phyloP scores from a whole-genome alignment of 345 rosid species.

The Populus simonii region DNA sequence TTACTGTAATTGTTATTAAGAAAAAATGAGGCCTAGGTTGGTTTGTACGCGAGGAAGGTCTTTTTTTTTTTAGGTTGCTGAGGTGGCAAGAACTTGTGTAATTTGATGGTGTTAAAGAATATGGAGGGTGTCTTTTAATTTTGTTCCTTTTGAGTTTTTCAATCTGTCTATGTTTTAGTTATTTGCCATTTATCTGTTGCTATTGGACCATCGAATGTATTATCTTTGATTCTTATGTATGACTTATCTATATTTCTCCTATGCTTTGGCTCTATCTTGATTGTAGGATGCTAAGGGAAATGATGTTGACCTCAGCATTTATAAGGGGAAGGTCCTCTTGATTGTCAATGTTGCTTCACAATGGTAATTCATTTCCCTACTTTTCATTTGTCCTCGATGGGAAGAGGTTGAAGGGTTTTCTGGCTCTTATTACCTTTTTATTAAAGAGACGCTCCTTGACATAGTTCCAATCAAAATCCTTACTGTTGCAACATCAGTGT shows the following conservation, averaged over 20 bases:
- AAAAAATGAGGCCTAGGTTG: background rate
- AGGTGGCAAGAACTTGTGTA: background rate
- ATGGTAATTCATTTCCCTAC: slow-evolving; percentile 44
- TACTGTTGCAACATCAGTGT: background rate
- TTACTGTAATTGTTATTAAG: background rate
- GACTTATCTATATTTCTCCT: background rate
- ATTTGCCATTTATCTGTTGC: background rate
- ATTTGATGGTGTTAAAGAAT: background rate
- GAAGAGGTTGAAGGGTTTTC: background rate
- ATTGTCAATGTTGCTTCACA: slow-evolving; percentile 97
- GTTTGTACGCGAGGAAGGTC: background rate
- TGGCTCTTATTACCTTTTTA: background rate
- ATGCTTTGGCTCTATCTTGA: background rate
- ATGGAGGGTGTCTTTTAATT: background rate
- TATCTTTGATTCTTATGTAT: background rate
- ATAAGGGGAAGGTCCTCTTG: slow-evolving; percentile 87
- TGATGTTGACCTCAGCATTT: slow-evolving; percentile 64
- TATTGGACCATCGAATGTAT: background rate
- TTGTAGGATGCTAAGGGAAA: slow-evolving; percentile 75
- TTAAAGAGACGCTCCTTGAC: background rate
- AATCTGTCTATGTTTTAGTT: background rate
- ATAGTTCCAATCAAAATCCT: background rate
- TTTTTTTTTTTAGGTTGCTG: background rate
- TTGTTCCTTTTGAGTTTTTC: background rate
- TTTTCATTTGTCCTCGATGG: background rate